Evolutionary conservation across 768 basidiomycete genomes (phyloP).

Genomic region (Amanita fuliginea): DNA sequence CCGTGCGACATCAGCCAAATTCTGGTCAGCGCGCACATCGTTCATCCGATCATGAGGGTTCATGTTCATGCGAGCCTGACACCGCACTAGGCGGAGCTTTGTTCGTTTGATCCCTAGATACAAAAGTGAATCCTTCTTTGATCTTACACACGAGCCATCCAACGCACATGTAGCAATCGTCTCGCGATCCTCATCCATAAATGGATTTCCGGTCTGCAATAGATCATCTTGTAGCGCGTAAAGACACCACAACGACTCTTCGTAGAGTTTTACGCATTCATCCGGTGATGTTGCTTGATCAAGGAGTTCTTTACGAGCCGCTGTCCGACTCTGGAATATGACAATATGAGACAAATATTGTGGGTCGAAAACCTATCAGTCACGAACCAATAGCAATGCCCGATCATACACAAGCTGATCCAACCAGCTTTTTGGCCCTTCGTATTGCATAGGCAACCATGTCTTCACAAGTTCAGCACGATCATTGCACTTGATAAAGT

Average conservation of each 20-base stretch:
- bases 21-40: slow-evolving; percentile 72
- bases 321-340: slow-evolving; percentile 68
- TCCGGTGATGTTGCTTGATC: slow-evolving; percentile 66
- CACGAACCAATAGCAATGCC: slow-evolving; percentile 71
- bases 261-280: slow-evolving; percentile 90
- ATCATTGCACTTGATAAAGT: slow-evolving; percentile 92
- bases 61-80: slow-evolving; percentile 70
- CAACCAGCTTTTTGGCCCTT: slow-evolving; percentile 73
- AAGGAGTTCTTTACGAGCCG: slow-evolving; percentile 82
- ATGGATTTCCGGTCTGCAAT: slow-evolving; percentile 71
- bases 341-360: background rate
- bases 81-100: slow-evolving; percentile 72
- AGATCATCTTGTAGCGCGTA: slow-evolving; percentile 88
- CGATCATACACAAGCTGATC: slow-evolving; percentile 92
- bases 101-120: slow-evolving; percentile 75
- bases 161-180: slow-evolving; percentile 68
- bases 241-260: slow-evolving; percentile 89
- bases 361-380: no score
- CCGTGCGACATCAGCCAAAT: slow-evolving; percentile 62
- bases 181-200: slow-evolving; percentile 71
- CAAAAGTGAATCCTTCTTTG: slow-evolving; percentile 1
- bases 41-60: slow-evolving; percentile 58
- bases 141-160: background rate
- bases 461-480: slow-evolving; percentile 83
- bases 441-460: slow-evolving; percentile 76